These are phyloP conservation scores for Favolaschia claudopus DNA, from an alignment of 768 basidiomycete species.

Conservation along the genomic window DNA sequence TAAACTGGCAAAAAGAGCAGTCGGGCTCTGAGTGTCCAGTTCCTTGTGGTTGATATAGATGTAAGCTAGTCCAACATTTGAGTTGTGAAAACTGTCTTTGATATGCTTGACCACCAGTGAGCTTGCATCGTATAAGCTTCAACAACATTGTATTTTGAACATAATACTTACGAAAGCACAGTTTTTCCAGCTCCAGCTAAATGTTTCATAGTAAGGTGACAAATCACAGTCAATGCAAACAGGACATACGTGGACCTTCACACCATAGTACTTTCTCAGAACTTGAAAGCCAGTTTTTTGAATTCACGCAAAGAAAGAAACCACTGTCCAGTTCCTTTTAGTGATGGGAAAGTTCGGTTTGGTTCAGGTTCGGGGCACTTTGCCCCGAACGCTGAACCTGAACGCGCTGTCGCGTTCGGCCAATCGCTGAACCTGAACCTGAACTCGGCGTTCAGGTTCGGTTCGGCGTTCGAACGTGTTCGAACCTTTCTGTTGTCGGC, in stretches of 20 bases:
- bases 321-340: too few species aligned
- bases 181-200: constrained; percentile 16
- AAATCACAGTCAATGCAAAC: background rate
- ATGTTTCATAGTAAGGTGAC: background rate
- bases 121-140: background rate
- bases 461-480: too few species aligned
- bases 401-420: too few species aligned
- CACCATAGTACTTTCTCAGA: background rate
- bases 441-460: too few species aligned
- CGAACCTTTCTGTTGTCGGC: too few species aligned
- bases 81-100: background rate
- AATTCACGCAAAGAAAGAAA: too few species aligned
- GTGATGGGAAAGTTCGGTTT: too few species aligned
- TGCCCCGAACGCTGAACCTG: too few species aligned
- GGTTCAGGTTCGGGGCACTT: too few species aligned
- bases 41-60: background rate
- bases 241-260: background rate
- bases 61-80: background rate
- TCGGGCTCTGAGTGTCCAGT: background rate
- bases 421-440: too few species aligned
- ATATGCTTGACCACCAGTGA: background rate
- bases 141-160: background rate
- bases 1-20: background rate
- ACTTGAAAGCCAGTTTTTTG: background rate
- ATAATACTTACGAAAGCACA: constrained; percentile 3